A percentile compares a stretch with the other conserved stretches of the same genome.
These are phyloP conservation scores for Dothidotthia symphoricarpi DNA, from an alignment of 2,329 filamentous ascomycete genomes.

Conservation along the genomic window DNA sequence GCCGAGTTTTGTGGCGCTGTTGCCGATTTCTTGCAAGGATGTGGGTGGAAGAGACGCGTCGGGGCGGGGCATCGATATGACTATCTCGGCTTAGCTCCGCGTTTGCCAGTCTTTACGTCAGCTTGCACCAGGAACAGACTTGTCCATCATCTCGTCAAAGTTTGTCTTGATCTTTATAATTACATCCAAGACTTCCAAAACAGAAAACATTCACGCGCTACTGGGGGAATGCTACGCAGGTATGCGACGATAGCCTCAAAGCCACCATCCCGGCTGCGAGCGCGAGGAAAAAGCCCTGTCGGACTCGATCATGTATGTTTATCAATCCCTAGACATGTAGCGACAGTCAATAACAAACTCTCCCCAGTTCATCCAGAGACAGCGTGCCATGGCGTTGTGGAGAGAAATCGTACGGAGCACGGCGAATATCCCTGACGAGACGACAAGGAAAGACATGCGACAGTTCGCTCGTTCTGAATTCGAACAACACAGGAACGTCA, in stretches of 20 bases:
- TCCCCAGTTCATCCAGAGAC: conserved; percentile 51
- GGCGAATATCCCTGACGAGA: conserved; percentile 30
- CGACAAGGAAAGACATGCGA: conserved; percentile 44
- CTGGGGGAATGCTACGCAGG: conserved; percentile 27
- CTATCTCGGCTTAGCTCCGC: conserved; percentile 8
- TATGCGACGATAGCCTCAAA: conserved; percentile 37
- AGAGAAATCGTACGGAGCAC: conserved; percentile 49
- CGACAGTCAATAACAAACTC: conserved; percentile 8
- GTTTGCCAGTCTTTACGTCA: conserved; percentile 18
- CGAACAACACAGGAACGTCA: conserved; percentile 47
- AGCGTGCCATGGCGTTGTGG: conserved; percentile 49
- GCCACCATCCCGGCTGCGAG: conserved; percentile 28
- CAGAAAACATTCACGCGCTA: too few relatives aligned
- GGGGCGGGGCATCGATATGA: conserved; percentile 11
- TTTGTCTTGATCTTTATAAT: too few relatives aligned
- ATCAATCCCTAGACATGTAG: neutral
- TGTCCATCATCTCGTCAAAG: too few relatives aligned
- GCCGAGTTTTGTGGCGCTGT: neutral
- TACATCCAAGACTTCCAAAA: too few relatives aligned
- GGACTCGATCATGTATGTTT: conserved; percentile 34
- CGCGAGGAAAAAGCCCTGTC: conserved; percentile 33
- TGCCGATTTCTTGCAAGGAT: neutral
- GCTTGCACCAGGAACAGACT: conserved; percentile 7
- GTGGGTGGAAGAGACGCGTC: conserved; percentile 8
- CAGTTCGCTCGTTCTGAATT: conserved; percentile 52